These are phyloP conservation scores for Ajuga reptans DNA, from an alignment of 305 asterid genomes.

Conservation along the genomic window DNA sequence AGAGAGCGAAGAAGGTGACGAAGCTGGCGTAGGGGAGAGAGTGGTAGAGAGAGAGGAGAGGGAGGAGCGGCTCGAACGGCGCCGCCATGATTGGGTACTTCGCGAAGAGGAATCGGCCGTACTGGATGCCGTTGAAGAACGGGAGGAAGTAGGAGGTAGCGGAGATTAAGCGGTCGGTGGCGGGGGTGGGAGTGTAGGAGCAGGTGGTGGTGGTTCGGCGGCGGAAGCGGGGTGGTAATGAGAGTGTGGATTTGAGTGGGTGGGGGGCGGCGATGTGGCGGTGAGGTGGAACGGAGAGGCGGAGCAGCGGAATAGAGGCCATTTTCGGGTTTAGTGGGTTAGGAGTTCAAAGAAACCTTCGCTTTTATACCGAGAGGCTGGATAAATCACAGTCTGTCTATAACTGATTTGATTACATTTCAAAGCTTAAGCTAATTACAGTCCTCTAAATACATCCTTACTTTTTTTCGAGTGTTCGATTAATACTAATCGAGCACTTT, in stretches of 20 bases:
- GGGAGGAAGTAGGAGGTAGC: conserved; percentile 82
- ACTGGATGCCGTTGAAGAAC: conserved; percentile 75
- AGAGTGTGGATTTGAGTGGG: conserved; percentile 21
- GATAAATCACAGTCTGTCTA: no score
- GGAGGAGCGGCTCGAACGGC: conserved; percentile 71
- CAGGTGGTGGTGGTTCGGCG: conserved; percentile 12
- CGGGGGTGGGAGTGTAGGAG: conserved; percentile 61
- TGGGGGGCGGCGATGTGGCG: conserved; percentile 14
- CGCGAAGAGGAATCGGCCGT: conserved; percentile 74
- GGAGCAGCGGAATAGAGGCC: conserved; percentile 38
- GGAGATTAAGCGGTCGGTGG: conserved; percentile 77
- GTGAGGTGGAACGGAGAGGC: conserved; percentile 18
- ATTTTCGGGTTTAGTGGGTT: conserved; percentile 19
- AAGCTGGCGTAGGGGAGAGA: conserved; percentile 80
- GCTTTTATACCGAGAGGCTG: no score
- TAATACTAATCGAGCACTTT: no score
- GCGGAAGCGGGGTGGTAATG: conserved; percentile 13
- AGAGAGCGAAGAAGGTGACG: conserved; percentile 73
- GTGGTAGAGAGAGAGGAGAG: conserved; percentile 67
- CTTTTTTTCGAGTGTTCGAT: no score
- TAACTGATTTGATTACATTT: no score
- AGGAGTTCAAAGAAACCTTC: no score
- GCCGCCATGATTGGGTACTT: conserved; percentile 56
- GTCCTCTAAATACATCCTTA: no score
- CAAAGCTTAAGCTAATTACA: no score